Conservation (phyloP, 1,139 yeast genomes). For the Kodamaea anthophila region DNA sequence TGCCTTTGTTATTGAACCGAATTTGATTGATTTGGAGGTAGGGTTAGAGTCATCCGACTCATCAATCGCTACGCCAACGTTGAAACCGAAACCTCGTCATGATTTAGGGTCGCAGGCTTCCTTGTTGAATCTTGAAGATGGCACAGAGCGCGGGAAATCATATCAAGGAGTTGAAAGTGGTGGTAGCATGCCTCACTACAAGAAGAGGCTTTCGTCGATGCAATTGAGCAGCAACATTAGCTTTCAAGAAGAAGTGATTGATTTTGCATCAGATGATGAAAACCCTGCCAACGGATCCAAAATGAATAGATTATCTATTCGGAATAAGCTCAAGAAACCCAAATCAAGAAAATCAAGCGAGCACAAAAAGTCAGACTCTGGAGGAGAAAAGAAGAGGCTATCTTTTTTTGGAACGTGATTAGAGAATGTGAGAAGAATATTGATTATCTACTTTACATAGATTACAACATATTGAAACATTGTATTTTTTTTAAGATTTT, state of each 20-base stretch:
- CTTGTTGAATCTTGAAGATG: slow-evolving; percentile 28
- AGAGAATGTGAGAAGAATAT: no score
- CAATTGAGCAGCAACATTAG: slow-evolving; percentile 29
- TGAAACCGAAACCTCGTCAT: slow-evolving; percentile 11
- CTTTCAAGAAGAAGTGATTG: slow-evolving; percentile 42
- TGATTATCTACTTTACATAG: no score
- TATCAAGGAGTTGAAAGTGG: slow-evolving; percentile 1
- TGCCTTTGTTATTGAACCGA: slow-evolving; percentile 11
- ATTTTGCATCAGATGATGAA: slow-evolving; percentile 46
- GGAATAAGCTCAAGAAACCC: slow-evolving; percentile 35
- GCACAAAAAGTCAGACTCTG: slow-evolving; percentile 29
- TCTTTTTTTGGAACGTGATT: slow-evolving; percentile 29
- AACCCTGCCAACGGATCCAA: slow-evolving; percentile 32
- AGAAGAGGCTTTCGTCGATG: slow-evolving; percentile 27
- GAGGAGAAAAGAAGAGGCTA: slow-evolving; percentile 20
- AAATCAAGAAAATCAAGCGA: slow-evolving; percentile 30
- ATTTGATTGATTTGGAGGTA: slow-evolving; percentile 36
- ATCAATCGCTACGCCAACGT: slow-evolving; percentile 19
- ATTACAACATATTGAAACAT: no score
- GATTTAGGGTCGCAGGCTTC: slow-evolving; percentile 20
- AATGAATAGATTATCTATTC: slow-evolving; percentile 38
- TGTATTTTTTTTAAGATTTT: neutral
- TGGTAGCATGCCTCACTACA: slow-evolving; percentile 18
- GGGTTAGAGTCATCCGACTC: slow-evolving; percentile 31
- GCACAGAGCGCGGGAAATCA: slow-evolving; percentile 9